phyloP scores from a whole-genome alignment of 2,329 filamentous ascomycete genomes.

The Hypoxylon sp. region DNA sequence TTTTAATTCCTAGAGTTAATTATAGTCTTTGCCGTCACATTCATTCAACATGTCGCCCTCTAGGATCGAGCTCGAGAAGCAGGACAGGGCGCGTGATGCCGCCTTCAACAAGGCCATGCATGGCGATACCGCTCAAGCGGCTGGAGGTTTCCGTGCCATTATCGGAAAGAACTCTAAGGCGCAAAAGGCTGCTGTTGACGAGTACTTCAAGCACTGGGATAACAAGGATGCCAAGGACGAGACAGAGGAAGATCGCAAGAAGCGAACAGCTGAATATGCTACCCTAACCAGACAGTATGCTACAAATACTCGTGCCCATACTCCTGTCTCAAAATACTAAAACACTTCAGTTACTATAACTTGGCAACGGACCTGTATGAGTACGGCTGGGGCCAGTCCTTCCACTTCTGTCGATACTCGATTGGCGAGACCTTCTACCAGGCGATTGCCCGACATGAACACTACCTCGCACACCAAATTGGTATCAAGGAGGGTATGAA shows the following conservation, averaged over 20 bases:
- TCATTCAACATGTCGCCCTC: slow-evolving; percentile 62
- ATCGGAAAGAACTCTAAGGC: slow-evolving; percentile 82
- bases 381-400: slow-evolving; percentile 95
- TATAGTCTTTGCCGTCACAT: slow-evolving; percentile 14
- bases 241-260: slow-evolving; percentile 85
- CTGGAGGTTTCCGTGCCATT: slow-evolving; percentile 86
- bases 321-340: slow-evolving; percentile 19
- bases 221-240: slow-evolving; percentile 84
- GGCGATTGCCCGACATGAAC: slow-evolving; percentile 95
- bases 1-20: background rate
- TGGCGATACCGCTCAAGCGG: slow-evolving; percentile 76
- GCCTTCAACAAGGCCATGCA: slow-evolving; percentile 93
- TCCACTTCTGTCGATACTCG: slow-evolving; percentile 97
- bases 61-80: slow-evolving; percentile 75
- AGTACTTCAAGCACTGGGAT: slow-evolving; percentile 98
- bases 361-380: slow-evolving; percentile 97
- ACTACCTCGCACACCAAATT: slow-evolving; percentile 94
- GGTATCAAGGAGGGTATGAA: slow-evolving; percentile 87
- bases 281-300: slow-evolving; percentile 43
- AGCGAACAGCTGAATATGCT: slow-evolving; percentile 59
- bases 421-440: slow-evolving; percentile 88
- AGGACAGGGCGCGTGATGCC: slow-evolving; percentile 88
- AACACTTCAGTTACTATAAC: slow-evolving; percentile 84
- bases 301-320: background rate
- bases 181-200: slow-evolving; percentile 85